Base-by-base conservation (phyloP, 2,329 filamentous ascomycete genomes). In the Stagonosporopsis cucurbitacearum region DNA sequence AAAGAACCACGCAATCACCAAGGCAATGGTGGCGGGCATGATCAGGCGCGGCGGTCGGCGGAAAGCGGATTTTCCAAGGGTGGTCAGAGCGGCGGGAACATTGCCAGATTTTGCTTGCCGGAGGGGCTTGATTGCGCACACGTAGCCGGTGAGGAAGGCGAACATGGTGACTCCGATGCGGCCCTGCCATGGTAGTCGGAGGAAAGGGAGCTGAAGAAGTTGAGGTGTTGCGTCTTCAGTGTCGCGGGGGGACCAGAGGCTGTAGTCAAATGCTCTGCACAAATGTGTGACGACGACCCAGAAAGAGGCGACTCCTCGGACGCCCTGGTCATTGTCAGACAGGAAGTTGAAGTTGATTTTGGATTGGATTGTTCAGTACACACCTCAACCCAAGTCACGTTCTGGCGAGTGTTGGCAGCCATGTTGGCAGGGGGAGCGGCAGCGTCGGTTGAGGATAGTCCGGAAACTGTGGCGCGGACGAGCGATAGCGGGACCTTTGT, bases 121-220 rank as follows among this genome's bases (percentile, higher is more conserved):
- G 13, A 84, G 70, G 1, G 82, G 82, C 65, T 84, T 84, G 54
- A 84, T 74, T 25, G 81, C 81, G 66, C 81, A 84, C 20, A 84
- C 82, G 59, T 83, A 84, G 54, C 82, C 82, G 1, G 82, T 84
- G 49, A 84, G 71, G 60, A 84, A 82, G 46, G 81, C 80, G 61
- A 84, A 84, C 67, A 84, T 82, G 55, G 81, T 82, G 30, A 84
- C 82, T 39, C 81, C 82, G 26, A 83, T 78, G 20, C 81, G 78
- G 40, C 82, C 82, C 66, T 84, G 81, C 74, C 77, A 81, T 26
- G 81, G 80, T n/a, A 84, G 74, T n/a, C 82, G 81, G n/a, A 84
- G 67, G 57, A 83, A 77, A 4, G 82, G 81, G 46, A 78, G 72
- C 65, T 84, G 82, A 30, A 83, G 74, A 25, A 83, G 54, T 50